Evolutionary conservation across 345 rosid genomes (phyloP).

Genomic region (Cardamine occulta): DNA sequence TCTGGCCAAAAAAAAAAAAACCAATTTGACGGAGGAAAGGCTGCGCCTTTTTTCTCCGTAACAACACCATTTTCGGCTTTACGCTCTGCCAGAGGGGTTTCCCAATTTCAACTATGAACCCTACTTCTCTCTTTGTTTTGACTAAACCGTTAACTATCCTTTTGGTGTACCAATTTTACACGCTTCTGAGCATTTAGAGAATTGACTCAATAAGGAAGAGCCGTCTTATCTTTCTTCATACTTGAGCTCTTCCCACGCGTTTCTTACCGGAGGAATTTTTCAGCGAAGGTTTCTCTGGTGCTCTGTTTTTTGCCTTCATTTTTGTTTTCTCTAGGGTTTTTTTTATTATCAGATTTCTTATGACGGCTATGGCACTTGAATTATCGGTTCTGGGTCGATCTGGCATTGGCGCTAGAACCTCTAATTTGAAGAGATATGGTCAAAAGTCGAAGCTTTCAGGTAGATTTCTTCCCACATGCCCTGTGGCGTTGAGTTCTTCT

Average conservation of each 20-base stretch:
- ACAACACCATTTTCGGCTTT: slow-evolving; percentile 37
- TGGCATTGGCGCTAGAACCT: slow-evolving; percentile 39
- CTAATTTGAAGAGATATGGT: slow-evolving; percentile 40
- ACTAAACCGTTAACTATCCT: slow-evolving; percentile 24
- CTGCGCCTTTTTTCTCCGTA: slow-evolving; percentile 41
- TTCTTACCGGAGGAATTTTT: slow-evolving; percentile 6
- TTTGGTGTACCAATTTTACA: slow-evolving; percentile 31
- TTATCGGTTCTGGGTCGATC: slow-evolving; percentile 55
- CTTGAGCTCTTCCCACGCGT: slow-evolving; percentile 34
- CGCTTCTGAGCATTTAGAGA: slow-evolving; percentile 28
- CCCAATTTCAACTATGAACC: slow-evolving; percentile 36
- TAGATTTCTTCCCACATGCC: slow-evolving; percentile 37
- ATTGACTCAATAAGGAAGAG: slow-evolving; percentile 37
- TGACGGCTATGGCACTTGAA: slow-evolving; percentile 56
- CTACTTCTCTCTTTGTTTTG: slow-evolving; percentile 11
- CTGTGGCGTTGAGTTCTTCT: slow-evolving; percentile 34
- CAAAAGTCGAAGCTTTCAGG: slow-evolving; percentile 45
- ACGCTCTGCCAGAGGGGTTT: slow-evolving; percentile 40
- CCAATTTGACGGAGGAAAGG: slow-evolving; percentile 40
- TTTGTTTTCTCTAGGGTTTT: slow-evolving; percentile 8
- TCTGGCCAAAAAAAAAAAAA: slow-evolving; percentile 18
- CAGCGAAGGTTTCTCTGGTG: background rate
- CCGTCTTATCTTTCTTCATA: slow-evolving; percentile 31
- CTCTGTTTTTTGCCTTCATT: slow-evolving; percentile 7
- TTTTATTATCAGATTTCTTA: slow-evolving; percentile 17